phyloP scores from a whole-genome alignment of 2,329 filamentous ascomycete species.

The Thielaviopsis populi region DNA sequence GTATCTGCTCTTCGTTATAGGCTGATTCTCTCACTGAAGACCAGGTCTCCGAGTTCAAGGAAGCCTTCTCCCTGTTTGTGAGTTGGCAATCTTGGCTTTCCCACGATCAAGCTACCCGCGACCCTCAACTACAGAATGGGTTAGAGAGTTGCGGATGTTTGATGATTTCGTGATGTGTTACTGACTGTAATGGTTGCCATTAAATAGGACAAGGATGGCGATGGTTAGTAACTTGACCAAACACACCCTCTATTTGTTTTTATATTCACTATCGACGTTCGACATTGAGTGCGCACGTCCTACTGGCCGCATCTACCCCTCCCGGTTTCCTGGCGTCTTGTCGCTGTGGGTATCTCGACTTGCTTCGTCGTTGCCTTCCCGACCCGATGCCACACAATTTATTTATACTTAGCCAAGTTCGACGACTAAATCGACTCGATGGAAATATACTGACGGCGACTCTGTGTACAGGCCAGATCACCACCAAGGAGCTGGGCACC shows the following conservation, averaged over 20 bases:
- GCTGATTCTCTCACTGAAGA: constrained; percentile 98
- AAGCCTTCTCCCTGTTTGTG: constrained; percentile 99
- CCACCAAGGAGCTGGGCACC: constrained; percentile 77
- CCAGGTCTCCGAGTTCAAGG: constrained; percentile 99
- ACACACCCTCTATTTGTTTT: not conserved
- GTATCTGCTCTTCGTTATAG: constrained; percentile 31
- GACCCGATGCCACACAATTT: not conserved
- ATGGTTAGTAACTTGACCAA: constrained; percentile 48
- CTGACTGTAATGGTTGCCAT: constrained; percentile 20
- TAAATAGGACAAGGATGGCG: constrained; percentile 69
- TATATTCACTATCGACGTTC: not conserved
- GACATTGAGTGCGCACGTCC: not conserved
- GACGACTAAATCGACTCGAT: not conserved
- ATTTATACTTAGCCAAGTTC: constrained; percentile 20
- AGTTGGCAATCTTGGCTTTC: constrained; percentile 29
- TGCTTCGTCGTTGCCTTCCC: constrained; percentile 6
- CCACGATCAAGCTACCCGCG: not conserved
- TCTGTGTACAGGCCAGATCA: constrained; percentile 57
- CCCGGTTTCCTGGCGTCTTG: not conserved
- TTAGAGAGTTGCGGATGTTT: not conserved
- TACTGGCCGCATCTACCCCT: not conserved
- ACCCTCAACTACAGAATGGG: not conserved
- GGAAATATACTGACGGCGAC: not conserved
- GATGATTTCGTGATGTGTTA: constrained; percentile 5
- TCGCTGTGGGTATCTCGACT: not conserved